Conservation (phyloP, 2,329 filamentous ascomycete genomes). For the Colletotrichum neosansevieriae region DNA sequence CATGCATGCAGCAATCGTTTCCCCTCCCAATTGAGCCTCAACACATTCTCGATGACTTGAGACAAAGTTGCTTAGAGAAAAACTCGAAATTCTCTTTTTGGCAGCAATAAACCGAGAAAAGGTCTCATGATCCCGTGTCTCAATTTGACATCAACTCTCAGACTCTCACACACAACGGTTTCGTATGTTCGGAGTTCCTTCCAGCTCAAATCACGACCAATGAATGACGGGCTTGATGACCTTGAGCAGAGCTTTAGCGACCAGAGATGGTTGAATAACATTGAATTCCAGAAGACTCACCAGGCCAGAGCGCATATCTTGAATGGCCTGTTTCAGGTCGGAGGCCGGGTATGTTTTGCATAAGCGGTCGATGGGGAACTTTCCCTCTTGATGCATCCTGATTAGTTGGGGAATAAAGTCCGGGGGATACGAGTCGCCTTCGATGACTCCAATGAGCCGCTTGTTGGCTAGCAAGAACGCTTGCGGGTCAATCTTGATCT, state of each 20-base stretch:
- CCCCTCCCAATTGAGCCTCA: too few relatives aligned
- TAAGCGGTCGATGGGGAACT: conserved; percentile 25
- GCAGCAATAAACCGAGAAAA: too few relatives aligned
- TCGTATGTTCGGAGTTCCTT: background rate
- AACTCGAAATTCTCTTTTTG: too few relatives aligned
- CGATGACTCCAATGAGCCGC: conserved; percentile 21
- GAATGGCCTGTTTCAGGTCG: conserved; percentile 29
- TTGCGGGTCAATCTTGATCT: conserved; percentile 32
- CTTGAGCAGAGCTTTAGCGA: background rate
- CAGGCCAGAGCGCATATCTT: conserved; percentile 27
- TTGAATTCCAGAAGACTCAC: background rate
- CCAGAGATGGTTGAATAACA: too few relatives aligned
- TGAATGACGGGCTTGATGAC: conserved; percentile 31
- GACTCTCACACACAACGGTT: too few relatives aligned
- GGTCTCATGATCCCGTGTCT: too few relatives aligned
- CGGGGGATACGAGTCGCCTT: conserved; percentile 22
- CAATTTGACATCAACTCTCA: too few relatives aligned
- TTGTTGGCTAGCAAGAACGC: conserved; percentile 28
- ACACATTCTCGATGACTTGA: too few relatives aligned
- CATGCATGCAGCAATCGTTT: too few relatives aligned
- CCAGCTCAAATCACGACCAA: background rate
- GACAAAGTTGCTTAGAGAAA: too few relatives aligned
- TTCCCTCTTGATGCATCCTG: conserved; percentile 30
- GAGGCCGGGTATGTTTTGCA: conserved; percentile 9
- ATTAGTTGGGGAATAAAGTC: conserved; percentile 29